These are phyloP conservation scores for Persicaria tinctoria DNA, from an alignment of 148 eudicot genomes.

Conservation along the genomic window DNA sequence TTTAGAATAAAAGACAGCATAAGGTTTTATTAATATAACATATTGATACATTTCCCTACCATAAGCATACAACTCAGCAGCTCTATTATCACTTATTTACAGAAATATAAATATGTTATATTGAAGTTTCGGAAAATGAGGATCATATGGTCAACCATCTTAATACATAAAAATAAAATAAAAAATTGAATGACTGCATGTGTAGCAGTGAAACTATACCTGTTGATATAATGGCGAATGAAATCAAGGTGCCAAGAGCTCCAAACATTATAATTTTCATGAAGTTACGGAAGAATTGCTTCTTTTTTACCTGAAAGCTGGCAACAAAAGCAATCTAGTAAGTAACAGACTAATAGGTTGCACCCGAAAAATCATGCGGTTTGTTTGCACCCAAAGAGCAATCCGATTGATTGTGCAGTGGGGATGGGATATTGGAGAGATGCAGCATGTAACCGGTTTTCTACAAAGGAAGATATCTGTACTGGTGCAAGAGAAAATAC, in stretches of 20 bases:
- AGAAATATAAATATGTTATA: no score
- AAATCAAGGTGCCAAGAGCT: slow-evolving; percentile 58
- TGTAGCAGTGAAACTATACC: slow-evolving; percentile 17
- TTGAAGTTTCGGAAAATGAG: not conserved
- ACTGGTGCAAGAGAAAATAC: not conserved
- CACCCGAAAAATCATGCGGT: not conserved
- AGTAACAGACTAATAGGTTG: slow-evolving; percentile 11
- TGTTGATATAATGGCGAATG: slow-evolving; percentile 42
- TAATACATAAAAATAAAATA: not conserved
- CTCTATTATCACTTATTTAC: no score
- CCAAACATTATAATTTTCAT: slow-evolving; percentile 59
- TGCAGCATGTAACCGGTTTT: not conserved
- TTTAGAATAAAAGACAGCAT: not conserved
- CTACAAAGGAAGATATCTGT: not conserved
- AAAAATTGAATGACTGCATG: not conserved
- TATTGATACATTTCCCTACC: no score
- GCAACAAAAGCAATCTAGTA: slow-evolving; percentile 2
- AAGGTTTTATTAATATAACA: not conserved
- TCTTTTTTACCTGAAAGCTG: slow-evolving; percentile 72
- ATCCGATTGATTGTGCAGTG: not conserved
- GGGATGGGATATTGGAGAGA: not conserved
- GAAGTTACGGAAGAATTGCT: slow-evolving; percentile 62
- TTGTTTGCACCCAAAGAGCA: not conserved
- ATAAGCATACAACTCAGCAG: no score
- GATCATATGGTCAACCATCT: not conserved